phyloP scores from a whole-genome alignment of 768 basidiomycete species.

The Inosperma sp. region DNA sequence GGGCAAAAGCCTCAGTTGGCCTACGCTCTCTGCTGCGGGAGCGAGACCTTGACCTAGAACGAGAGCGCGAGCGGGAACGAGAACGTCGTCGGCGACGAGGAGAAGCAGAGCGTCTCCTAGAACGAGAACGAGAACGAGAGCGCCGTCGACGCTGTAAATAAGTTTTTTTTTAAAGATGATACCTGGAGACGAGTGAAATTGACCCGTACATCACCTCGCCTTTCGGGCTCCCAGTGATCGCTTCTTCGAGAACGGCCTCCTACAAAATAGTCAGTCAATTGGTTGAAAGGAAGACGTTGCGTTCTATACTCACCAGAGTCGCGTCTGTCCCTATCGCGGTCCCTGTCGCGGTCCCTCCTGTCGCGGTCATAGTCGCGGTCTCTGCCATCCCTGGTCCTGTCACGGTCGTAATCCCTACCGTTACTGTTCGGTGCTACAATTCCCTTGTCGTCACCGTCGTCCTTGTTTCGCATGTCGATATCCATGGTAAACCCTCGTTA shows the following conservation, averaged over 20 bases:
- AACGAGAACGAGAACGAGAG: constrained; percentile 64
- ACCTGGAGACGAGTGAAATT: constrained; percentile 4
- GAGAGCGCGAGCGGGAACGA: constrained; percentile 39
- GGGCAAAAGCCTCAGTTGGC: constrained; percentile 60
- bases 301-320: constrained; percentile 45
- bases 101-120: constrained; percentile 63
- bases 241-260: constrained; percentile 45
- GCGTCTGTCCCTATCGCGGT: constrained; percentile 40
- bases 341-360: constrained; percentile 39
- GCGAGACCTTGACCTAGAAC: constrained; percentile 56
- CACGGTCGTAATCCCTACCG: constrained; percentile 40
- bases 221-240: constrained; percentile 85
- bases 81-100: constrained; percentile 62
- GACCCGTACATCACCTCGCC: constrained; percentile 58
- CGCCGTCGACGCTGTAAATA: constrained; percentile 56
- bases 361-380: constrained; percentile 48
- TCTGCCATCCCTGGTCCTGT: constrained; percentile 38
- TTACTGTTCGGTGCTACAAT: constrained; percentile 33
- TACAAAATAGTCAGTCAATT: constrained; percentile 15
- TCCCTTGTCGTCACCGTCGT: constrained; percentile 64
- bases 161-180: constrained; percentile 5
- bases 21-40: constrained; percentile 67
- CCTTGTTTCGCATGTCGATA: constrained; percentile 77
- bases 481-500: constrained; percentile 69
- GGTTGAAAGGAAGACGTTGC: constrained; percentile 12